Evolutionary conservation across 1,284 basidiomycete species (phyloP).

Genomic region (Puccinia polysora): DNA sequence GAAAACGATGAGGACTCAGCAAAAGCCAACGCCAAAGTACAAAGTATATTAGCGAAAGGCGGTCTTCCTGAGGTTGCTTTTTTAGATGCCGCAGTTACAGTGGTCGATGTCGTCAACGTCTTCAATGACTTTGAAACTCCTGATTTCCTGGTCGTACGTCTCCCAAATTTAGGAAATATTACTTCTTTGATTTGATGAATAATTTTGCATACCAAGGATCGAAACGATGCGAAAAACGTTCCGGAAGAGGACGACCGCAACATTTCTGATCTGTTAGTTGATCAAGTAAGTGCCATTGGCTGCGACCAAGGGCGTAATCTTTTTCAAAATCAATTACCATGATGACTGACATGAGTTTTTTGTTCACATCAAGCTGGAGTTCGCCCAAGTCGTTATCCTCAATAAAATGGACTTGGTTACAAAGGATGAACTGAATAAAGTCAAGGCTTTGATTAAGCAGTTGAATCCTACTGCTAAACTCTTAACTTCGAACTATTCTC

Average conservation of each 20-base stretch:
- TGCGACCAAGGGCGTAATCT: neutral
- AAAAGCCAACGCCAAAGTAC: conserved; percentile 51
- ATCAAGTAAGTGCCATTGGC: conserved; percentile 48
- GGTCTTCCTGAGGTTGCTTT: conserved; percentile 54
- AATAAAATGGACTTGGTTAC: conserved; percentile 56
- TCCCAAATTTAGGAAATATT: conserved; percentile 44
- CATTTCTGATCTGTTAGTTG: conserved; percentile 56
- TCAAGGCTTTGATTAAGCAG: conserved; percentile 53
- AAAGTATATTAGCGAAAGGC: conserved; percentile 54
- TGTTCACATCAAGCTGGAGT: conserved; percentile 55
- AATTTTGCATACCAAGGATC: conserved; percentile 1
- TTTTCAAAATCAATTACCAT: neutral
- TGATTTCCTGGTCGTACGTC: conserved; percentile 56
- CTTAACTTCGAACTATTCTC: conserved; percentile 50
- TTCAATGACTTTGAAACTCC: conserved; percentile 56
- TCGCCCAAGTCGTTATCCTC: conserved; percentile 56
- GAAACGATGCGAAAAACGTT: conserved; percentile 49
- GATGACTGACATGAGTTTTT: too few species aligned
- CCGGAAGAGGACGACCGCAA: conserved; percentile 56
- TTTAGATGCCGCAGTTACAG: conserved; percentile 52
- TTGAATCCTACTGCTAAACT: conserved; percentile 54
- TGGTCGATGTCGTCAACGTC: conserved; percentile 53
- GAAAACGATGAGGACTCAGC: conserved; percentile 48
- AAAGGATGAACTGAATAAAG: conserved; percentile 50
- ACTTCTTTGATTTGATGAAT: too few species aligned